Base-by-base conservation (phyloP, 495 filamentous ascomycete species). In the Talaromyces wortmannii region DNA sequence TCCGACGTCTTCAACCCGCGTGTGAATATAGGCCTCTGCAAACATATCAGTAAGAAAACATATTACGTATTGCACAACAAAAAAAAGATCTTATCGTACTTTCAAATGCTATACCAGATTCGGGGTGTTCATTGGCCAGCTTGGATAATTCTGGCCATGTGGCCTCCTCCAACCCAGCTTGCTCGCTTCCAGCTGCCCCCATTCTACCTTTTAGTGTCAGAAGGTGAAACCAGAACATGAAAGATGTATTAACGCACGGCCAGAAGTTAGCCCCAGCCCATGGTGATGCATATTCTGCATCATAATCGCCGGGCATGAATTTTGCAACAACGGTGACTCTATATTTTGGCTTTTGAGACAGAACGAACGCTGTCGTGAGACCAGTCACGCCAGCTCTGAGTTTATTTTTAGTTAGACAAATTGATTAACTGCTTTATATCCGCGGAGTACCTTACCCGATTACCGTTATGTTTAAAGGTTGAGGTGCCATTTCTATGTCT, bases 241-340 rank as follows among this genome's bases (percentile, higher is more conserved):
- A 10, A 40, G 36, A 40, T 2, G 13, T 5, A 40, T 40, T 2
- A 40, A 65, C 79, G 33, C 72, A 95, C 90, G 94, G 94, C 58
- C 94, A 61, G 57, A 86, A 92, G 66, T 97, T 96, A 40, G 94
- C 95, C 48, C 95, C 94, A 18, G 94, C 94, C 88, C 90, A 96
- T 0, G 94, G 94, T 15, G 89, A 95, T 3, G 90, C 85, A 67
- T 97, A 98, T 81, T 97, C 91, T 52, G 94, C 87, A 63, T 97
- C 92, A 72, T 96, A 96, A 74, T 98, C 94, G 36, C 94, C 94
- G 0, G 94, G 94, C 95, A 98, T 96, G 62, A 97, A 92, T 67
- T 96, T 97, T 18, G 91, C 90, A 3, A 92, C 76, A 23, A 98
- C 79, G 4, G 91, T 96, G 57, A 98, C 76, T 50, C 82, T 81